Percentiles rank a stretch among this genome's conserved stretches.
Conservation (phyloP, 2,329 filamentous ascomycete species). For the Neocucurbitaria cava region DNA sequence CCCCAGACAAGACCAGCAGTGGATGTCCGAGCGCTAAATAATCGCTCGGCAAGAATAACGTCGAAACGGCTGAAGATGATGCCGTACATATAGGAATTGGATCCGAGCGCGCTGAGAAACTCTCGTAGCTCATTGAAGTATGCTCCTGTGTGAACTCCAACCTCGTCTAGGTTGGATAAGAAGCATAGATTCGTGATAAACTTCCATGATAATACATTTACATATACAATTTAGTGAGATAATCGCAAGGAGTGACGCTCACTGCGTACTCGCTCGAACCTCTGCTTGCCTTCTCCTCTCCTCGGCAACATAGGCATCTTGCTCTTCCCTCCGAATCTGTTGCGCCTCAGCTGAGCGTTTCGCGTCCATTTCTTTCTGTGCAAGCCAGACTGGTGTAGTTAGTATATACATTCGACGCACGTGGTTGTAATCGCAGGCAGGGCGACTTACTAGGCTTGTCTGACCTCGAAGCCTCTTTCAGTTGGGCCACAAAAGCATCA, state of each 20-base stretch:
- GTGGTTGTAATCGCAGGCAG: neutral
- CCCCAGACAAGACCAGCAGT: neutral
- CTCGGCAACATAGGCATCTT: conserved; percentile 40
- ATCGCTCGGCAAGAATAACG: neutral
- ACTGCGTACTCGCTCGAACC: conserved; percentile 41
- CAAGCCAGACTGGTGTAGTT: conserved; percentile 42
- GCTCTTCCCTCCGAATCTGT: conserved; percentile 39
- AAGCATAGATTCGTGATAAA: conserved; percentile 21
- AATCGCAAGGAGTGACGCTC: conserved; percentile 6
- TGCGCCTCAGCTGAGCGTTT: conserved; percentile 34
- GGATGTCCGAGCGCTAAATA: neutral
- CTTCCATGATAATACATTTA: neutral
- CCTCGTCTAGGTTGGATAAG: neutral
- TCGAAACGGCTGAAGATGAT: too few relatives aligned
- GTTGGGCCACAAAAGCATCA: conserved; percentile 79
- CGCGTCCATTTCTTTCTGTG: conserved; percentile 43
- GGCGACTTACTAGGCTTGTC: conserved; percentile 80
- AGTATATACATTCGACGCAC: conserved; percentile 7
- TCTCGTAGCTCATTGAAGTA: neutral
- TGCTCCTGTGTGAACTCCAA: neutral
- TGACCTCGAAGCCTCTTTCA: conserved; percentile 90
- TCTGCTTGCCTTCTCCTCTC: conserved; percentile 42
- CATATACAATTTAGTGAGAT: conserved; percentile 18
- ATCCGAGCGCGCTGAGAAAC: too few relatives aligned
- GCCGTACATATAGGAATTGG: too few relatives aligned